Conservation (phyloP, 306 rosid genomes). For the Senna tora region DNA sequence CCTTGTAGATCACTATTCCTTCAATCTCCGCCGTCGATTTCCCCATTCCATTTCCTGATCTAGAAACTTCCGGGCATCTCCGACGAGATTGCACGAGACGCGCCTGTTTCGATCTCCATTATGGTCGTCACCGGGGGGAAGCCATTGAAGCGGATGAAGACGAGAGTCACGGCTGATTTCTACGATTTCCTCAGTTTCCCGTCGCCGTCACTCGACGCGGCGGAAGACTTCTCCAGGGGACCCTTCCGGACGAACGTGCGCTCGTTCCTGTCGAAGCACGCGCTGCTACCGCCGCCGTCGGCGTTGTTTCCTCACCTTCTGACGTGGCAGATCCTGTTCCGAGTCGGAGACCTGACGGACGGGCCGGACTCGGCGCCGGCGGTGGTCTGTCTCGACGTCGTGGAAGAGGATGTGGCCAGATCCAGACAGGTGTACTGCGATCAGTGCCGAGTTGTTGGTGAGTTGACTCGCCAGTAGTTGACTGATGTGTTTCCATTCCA, state of each 20-base stretch:
- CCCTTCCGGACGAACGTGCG: slow-evolving; percentile 70
- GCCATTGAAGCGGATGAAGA: slow-evolving; percentile 82
- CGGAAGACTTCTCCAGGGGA: slow-evolving; percentile 42
- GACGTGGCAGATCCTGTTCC: slow-evolving; percentile 89
- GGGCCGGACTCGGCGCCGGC: slow-evolving; percentile 46
- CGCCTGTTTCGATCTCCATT: slow-evolving; percentile 13
- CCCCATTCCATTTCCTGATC: slow-evolving; percentile 24
- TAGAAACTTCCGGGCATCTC: neutral
- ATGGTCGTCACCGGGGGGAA: slow-evolving; percentile 87
- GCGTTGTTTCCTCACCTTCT: slow-evolving; percentile 79
- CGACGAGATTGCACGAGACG: slow-evolving; percentile 17
- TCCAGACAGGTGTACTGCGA: slow-evolving; percentile 90
- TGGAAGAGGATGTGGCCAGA: slow-evolving; percentile 93
- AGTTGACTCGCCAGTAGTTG: slow-evolving; percentile 56
- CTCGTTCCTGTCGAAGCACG: slow-evolving; percentile 68
- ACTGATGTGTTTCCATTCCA: slow-evolving; percentile 30
- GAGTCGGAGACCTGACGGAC: slow-evolving; percentile 59
- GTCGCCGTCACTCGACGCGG: slow-evolving; percentile 33
- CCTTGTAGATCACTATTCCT: neutral
- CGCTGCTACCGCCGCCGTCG: slow-evolving; percentile 81
- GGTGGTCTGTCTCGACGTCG: slow-evolving; percentile 72
- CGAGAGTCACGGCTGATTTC: slow-evolving; percentile 82
- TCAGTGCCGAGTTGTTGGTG: slow-evolving; percentile 99
- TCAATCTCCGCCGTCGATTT: slow-evolving; percentile 19
- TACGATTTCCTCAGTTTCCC: slow-evolving; percentile 79